Conservation (phyloP, 2,329 filamentous ascomycete species). For the Ilyonectria robusta region DNA sequence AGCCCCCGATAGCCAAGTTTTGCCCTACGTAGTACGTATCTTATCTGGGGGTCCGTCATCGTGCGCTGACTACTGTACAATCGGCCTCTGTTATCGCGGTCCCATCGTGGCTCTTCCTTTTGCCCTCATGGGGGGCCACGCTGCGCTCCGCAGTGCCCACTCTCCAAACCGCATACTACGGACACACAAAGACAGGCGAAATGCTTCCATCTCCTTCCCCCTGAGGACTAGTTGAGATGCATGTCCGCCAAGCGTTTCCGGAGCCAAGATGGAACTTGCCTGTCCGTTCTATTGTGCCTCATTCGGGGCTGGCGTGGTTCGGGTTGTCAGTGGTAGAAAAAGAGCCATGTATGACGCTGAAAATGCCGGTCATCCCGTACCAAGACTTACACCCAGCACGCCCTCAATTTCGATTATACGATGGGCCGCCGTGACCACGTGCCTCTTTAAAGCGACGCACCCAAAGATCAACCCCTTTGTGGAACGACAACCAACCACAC, state of each 20-base stretch:
- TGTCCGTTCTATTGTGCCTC: constrained; percentile 34
- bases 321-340: constrained; percentile 34
- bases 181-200: not conserved
- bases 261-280: constrained; percentile 17
- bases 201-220: constrained; percentile 20
- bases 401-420: constrained; percentile 48
- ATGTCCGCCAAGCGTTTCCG: constrained; percentile 26
- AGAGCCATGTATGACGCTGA: constrained; percentile 34
- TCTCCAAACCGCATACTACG: not conserved
- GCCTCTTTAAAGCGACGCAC: constrained; percentile 36
- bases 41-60: not conserved
- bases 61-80: not conserved
- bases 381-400: constrained; percentile 46
- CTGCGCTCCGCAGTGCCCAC: not conserved
- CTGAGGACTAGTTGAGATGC: constrained; percentile 17
- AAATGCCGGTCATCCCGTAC: constrained; percentile 49
- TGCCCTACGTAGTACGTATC: not conserved
- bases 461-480: constrained; percentile 42
- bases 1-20: not conserved
- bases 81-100: not conserved
- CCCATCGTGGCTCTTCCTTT: not conserved
- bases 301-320: constrained; percentile 39
- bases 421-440: constrained; percentile 42
- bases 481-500: constrained; percentile 38
- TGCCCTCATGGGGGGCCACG: not conserved